Conservation (phyloP, 2,329 filamentous ascomycete species). For the Anisogramma anomala region DNA sequence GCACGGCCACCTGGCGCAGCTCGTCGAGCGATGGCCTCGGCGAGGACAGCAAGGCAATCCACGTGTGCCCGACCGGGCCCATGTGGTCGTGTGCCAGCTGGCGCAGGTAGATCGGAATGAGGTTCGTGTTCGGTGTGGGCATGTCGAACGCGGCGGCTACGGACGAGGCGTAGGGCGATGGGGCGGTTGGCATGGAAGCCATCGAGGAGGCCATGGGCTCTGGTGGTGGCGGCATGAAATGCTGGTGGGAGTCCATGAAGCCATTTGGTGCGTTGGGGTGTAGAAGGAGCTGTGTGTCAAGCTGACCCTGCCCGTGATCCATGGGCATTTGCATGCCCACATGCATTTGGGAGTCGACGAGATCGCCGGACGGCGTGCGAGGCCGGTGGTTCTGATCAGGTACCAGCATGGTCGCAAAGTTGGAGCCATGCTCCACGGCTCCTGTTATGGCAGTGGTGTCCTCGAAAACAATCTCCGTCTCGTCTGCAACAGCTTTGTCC, state of each 20-base stretch:
- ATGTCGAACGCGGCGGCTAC: constrained; percentile 6
- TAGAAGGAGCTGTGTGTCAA: constrained; percentile 29
- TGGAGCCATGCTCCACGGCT: constrained; percentile 1
- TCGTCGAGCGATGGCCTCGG: constrained; percentile 47
- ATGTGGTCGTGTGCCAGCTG: constrained; percentile 57
- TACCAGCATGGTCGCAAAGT: constrained; percentile 8
- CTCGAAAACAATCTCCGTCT: constrained; percentile 28
- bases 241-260: constrained; percentile 23
- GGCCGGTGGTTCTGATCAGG: constrained; percentile 11
- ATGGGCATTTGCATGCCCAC: constrained; percentile 38
- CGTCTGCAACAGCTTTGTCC: constrained; percentile 1
- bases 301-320: constrained; percentile 23
- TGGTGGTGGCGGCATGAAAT: constrained; percentile 19
- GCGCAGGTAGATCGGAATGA: constrained; percentile 54
- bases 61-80: constrained; percentile 40
- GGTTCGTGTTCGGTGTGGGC: constrained; percentile 5
- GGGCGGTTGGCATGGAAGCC: constrained; percentile 16
- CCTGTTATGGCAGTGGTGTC: constrained; percentile 17
- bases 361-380: constrained; percentile 12
- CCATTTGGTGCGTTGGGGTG: constrained; percentile 27
- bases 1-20: constrained; percentile 47
- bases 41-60: constrained; percentile 52
- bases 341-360: constrained; percentile 13
- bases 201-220: no score
- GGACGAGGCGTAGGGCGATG: constrained; percentile 13